phyloP scores from a whole-genome alignment of 2,329 filamentous ascomycete species.

The Phyllachora maydis region DNA sequence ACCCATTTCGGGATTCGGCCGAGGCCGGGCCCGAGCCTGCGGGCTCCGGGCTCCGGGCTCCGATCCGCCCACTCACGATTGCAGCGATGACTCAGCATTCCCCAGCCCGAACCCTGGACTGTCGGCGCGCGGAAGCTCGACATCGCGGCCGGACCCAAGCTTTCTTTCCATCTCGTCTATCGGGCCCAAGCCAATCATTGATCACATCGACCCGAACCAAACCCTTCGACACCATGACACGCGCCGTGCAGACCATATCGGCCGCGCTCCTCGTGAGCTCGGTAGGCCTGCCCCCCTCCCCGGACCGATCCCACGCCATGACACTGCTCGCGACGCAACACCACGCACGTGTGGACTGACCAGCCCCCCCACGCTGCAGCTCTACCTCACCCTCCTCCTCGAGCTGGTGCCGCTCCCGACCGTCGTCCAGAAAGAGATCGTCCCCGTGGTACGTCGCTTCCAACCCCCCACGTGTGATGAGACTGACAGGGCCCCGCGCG shows the following conservation, averaged over 20 bases:
- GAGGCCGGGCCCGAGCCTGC: no score
- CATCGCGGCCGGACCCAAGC: no score
- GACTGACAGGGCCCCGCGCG: neutral
- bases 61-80: no score
- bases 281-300: conserved; percentile 27
- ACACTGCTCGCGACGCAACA: neutral
- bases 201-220: no score
- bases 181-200: no score
- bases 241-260: conserved; percentile 81
- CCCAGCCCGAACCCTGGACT: no score
- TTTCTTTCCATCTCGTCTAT: no score
- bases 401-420: conserved; percentile 63
- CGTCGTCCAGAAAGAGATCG: conserved; percentile 62
- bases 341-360: conserved; percentile 5
- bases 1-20: no score
- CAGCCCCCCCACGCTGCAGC: conserved; percentile 29
- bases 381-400: conserved; percentile 76
- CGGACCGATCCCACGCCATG: neutral
- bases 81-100: no score
- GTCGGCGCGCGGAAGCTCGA: no score
- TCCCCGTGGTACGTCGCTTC: conserved; percentile 56
- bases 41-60: no score
- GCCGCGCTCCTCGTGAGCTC: conserved; percentile 73
- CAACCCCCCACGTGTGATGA: neutral
- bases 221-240: conserved; percentile 67